A percentile compares a stretch with the other conserved stretches of the same genome.
These are phyloP conservation scores for Anthracocystis setariae DNA, from an alignment of 1,284 basidiomycete species.

Conservation along the genomic window DNA sequence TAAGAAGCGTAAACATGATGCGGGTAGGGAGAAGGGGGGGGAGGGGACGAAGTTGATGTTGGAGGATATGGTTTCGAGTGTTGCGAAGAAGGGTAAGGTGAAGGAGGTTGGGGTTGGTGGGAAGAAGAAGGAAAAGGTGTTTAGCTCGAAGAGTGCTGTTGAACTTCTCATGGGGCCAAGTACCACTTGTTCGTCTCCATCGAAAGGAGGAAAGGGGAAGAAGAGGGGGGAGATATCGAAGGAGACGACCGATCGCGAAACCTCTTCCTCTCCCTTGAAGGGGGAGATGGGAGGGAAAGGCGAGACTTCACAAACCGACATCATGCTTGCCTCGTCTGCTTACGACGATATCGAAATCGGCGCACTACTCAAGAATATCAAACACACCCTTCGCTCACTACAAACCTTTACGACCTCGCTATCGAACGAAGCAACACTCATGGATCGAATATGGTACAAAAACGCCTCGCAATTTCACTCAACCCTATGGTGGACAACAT, in stretches of 20 bases:
- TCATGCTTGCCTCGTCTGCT: not conserved
- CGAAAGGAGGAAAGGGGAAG: not conserved
- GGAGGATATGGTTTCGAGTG: slow-evolving; percentile 6
- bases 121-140: slow-evolving; percentile 1
- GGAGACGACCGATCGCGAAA: too few relatives aligned
- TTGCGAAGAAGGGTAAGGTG: not conserved
- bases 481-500: slow-evolving; percentile 21
- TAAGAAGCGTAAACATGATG: slow-evolving; percentile 11
- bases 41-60: slow-evolving; percentile 5
- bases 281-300: too few relatives aligned
- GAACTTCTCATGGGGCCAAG: not conserved
- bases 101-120: not conserved
- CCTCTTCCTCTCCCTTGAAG: too few relatives aligned
- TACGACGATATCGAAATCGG: not conserved
- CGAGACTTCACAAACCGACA: not conserved
- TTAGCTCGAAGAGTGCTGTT: not conserved
- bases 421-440: not conserved
- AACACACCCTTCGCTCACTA: slow-evolving; percentile 2
- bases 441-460: slow-evolving; percentile 41
- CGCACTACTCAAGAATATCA: slow-evolving; percentile 4
- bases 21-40: not conserved
- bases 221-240: not conserved
- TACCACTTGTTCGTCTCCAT: not conserved
- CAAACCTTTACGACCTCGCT: not conserved
- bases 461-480: slow-evolving; percentile 27